Evolutionary conservation across 148 eudicot genomes (phyloP), one percentile per base, ranked within the genome.

Genomic region (Nepenthes gracilis): DNA sequence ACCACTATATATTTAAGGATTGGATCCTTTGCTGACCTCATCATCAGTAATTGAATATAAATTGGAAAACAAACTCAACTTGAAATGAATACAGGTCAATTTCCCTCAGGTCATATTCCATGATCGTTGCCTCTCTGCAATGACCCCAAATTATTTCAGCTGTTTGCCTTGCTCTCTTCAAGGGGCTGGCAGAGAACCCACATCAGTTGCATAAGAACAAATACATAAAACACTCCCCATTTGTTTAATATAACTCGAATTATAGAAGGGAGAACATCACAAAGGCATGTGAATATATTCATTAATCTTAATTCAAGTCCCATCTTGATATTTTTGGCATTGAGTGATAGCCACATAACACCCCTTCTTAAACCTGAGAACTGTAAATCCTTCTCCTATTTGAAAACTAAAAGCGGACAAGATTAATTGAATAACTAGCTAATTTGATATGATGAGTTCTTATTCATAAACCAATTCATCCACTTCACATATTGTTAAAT

Each of bases 81-180:
- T 90, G 97, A 73, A 90, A 90, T 53, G 94, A 86, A 70, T 90
- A 90, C 37, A 90, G 84, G 59, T 88, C 96, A 67, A 93, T 88
- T 75, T 93, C 98, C 60, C 98, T 81, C 62, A 93, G 70, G 60
- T 88, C 88, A 11, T 38, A 62, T 9, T 93, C 95, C 1, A 94
- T 82, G 68, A 88, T 64, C 55, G 86, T 86, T 38, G 83, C 86
- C 70, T 75, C 91, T 67, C 77, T 64, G 58, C 98, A 91, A 58
- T 63, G 67, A 77, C 68, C 77, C 96, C 98, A 93, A 59, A 93
- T 93, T 51, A 93, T 83, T 61, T 93, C 98, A 69, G 98, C 96
- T 6, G 96, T 93, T 76, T 88, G 77, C 75, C 83, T 88, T 66
- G 96, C 89, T 67, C 98, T 82, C 50, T 35, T 71, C 63, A 93